phyloP scores from a whole-genome alignment of 345 rosid species.

The Bretschneidera sinensis region DNA sequence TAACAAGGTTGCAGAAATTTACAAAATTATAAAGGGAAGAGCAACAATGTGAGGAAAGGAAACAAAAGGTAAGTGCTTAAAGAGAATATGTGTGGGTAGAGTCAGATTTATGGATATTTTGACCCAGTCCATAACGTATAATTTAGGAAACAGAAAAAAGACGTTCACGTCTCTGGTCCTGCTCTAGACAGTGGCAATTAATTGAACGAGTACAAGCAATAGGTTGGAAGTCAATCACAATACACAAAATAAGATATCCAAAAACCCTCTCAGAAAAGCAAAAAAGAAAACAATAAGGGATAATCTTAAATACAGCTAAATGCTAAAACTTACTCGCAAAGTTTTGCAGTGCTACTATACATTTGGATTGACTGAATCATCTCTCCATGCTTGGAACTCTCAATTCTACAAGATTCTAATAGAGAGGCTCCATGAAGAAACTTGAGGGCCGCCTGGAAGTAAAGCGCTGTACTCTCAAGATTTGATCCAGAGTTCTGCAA shows the following conservation, averaged over 20 bases:
- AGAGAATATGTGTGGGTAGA: background rate
- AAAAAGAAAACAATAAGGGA: constrained; percentile 17
- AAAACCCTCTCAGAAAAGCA: background rate
- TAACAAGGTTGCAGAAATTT: too few species aligned
- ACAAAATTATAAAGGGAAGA: too few species aligned
- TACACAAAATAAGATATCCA: background rate
- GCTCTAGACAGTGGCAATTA: background rate
- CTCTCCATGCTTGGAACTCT: constrained; percentile 67
- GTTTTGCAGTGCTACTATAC: constrained; percentile 82
- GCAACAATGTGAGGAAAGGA: background rate
- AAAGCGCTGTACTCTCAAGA: constrained; percentile 64
- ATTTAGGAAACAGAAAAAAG: background rate
- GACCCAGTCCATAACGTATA: background rate
- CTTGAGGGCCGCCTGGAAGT: constrained; percentile 94
- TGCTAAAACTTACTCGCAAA: constrained; percentile 78
- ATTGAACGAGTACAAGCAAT: too few species aligned
- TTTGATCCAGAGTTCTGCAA: constrained; percentile 57
- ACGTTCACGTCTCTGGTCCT: background rate
- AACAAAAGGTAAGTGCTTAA: background rate
- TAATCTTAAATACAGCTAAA: constrained; percentile 11
- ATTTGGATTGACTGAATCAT: constrained; percentile 54
- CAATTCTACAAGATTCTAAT: constrained; percentile 61
- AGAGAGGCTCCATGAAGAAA: constrained; percentile 86
- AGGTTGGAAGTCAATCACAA: background rate
- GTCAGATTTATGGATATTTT: background rate